Base-by-base conservation (phyloP, 768 basidiomycete species). In the Mycena pura region DNA sequence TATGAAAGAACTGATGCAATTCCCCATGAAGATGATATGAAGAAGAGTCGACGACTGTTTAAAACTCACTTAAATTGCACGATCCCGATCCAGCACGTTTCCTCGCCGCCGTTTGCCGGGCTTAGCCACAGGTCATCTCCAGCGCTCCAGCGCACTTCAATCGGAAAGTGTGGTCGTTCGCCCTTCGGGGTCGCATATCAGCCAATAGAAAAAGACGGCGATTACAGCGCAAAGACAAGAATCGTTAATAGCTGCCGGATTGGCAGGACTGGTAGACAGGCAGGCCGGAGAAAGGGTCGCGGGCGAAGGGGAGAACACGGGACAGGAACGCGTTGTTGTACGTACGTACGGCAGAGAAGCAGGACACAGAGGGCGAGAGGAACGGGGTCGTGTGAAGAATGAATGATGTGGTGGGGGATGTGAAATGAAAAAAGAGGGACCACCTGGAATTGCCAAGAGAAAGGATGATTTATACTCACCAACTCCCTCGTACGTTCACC, bases 51-150 rank as follows among this genome's bases (percentile, higher is more conserved):
- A n/a, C n/a, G n/a, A n/a, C n/a, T n/a, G n/a, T n/a, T n/a, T n/a
- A 19, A 27, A 29, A 76, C 92, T 69, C 58, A 98, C 96, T 93
- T 94, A 80, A 89, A 99, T 70, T 96, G 93, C n/a, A 97, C 86
- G 51, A 99, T 87, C n/a, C 97, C 97, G 60, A 99, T 93, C 92
- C 95, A 99, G 67, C 89, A 91, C 8, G 91, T 95, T n/a, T n/a
- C n/a, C 72, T 77, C 79, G 57, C 86, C 83, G 51, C 89, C 89
- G 70, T 86, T 86, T 69, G 90, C 90, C 2, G 97, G 97, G 72
- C 92, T 94, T 29, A 99, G 81, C 93, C 93, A 98, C 51, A 97
- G 92, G 70, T 97, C 93, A 74, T 99, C 97, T 22, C 82, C 80
- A 14, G 87, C 86, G 41, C 93, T 90, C 73, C 93, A 95, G 10